These are phyloP conservation scores for Coemansia sp. DNA, from an alignment of 192 early-diverging fungal genomes.

Conservation along the genomic window DNA sequence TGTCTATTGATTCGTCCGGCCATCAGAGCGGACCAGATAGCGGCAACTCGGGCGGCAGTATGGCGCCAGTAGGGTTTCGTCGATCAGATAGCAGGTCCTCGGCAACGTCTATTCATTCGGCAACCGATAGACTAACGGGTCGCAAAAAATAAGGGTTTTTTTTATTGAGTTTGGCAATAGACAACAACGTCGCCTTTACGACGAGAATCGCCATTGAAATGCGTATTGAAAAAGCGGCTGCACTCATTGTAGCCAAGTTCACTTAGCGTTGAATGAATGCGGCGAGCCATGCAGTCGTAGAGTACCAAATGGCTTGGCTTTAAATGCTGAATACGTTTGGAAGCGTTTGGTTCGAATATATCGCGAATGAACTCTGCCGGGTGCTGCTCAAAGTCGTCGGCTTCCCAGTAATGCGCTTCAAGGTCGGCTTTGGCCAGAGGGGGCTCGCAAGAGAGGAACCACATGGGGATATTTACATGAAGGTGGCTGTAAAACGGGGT, in stretches of 20 bases:
- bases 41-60: background rate
- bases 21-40: slow-evolving; percentile 9
- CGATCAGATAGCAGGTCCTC: slow-evolving; percentile 42
- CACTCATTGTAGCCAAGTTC: slow-evolving; percentile 62
- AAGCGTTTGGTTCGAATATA: slow-evolving; percentile 21
- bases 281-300: slow-evolving; percentile 63
- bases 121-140: slow-evolving; percentile 23
- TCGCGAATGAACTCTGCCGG: slow-evolving; percentile 59
- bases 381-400: slow-evolving; percentile 74
- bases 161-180: slow-evolving; percentile 24
- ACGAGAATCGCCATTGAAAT: slow-evolving; percentile 79
- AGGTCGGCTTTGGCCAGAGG: slow-evolving; percentile 54
- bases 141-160: slow-evolving; percentile 13
- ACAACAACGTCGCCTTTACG: slow-evolving; percentile 82
- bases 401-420: slow-evolving; percentile 66
- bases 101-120: slow-evolving; percentile 31
- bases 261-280: slow-evolving; percentile 37
- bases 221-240: slow-evolving; percentile 87
- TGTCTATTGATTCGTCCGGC: slow-evolving; percentile 40
- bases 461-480: slow-evolving; percentile 68
- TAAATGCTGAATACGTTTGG: slow-evolving; percentile 2
- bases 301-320: slow-evolving; percentile 78
- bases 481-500: slow-evolving; percentile 89
- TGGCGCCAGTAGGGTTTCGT: background rate
- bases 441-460: slow-evolving; percentile 91